Evolutionary conservation across 202 grass and related monocot species (phyloP).

Genomic region (Dendrocalamus latiflorus): DNA sequence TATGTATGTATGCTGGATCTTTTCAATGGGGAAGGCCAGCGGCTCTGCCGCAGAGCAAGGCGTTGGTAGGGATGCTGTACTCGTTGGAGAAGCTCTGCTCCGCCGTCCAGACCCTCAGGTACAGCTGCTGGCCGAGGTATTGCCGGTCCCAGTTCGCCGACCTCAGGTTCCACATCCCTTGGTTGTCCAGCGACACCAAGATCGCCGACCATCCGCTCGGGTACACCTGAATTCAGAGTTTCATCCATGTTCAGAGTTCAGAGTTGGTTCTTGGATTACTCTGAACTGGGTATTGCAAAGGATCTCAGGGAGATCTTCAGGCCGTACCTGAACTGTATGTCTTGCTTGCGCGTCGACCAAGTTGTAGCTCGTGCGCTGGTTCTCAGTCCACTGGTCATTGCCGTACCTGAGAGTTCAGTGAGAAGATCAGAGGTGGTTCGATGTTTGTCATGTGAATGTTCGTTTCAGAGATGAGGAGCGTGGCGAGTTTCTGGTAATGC

Average conservation of each 20-base stretch:
- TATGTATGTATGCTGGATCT: not conserved
- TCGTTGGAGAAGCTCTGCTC: constrained; percentile 79
- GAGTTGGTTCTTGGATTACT: too few species aligned
- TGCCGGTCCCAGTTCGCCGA: constrained; percentile 85
- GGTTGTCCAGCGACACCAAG: constrained; percentile 85
- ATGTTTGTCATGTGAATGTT: not conserved
- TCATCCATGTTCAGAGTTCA: constrained; percentile 3
- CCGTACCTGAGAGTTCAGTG: constrained; percentile 58
- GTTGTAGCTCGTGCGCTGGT: constrained; percentile 54
- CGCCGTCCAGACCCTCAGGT: constrained; percentile 78
- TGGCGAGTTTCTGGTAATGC: not conserved
- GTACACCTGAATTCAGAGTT: constrained; percentile 57
- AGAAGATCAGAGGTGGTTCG: not conserved
- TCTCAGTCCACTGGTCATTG: constrained; percentile 61
- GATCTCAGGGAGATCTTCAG: not conserved
- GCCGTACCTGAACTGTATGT: constrained; percentile 79
- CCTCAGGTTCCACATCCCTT: constrained; percentile 98
- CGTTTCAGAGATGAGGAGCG: not conserved
- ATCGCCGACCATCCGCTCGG: constrained; percentile 91
- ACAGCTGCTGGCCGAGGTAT: constrained; percentile 89
- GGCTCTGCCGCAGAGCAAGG: constrained; percentile 72
- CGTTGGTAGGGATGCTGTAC: constrained; percentile 69
- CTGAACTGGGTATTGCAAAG: too few species aligned
- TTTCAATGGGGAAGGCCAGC: constrained; percentile 39
- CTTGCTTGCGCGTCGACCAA: constrained; percentile 68